These are phyloP conservation scores for Acanthamoeba royreba DNA, from an alignment of 208 protist species.

Conservation along the genomic window DNA sequence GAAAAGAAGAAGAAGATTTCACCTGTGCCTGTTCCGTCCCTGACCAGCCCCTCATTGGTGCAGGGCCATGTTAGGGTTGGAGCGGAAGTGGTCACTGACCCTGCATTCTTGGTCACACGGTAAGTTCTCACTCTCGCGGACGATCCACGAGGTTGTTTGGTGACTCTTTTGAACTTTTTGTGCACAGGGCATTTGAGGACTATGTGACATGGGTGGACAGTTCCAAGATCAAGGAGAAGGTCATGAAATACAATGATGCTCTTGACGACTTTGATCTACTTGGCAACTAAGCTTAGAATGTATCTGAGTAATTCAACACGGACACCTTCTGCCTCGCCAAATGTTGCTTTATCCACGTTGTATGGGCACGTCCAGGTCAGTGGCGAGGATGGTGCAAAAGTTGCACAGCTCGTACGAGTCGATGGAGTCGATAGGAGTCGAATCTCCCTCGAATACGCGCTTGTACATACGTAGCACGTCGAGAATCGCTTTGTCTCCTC, in stretches of 20 bases:
- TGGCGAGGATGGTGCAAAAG: not conserved
- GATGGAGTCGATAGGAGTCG: not conserved
- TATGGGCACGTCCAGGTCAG: not conserved
- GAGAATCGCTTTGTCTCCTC: not conserved
- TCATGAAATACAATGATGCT: constrained; percentile 84
- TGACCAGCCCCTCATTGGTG: not conserved
- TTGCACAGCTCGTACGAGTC: not conserved
- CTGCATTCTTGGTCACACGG: constrained; percentile 83
- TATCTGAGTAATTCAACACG: not conserved
- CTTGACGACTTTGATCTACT: constrained; percentile 82
- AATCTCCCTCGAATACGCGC: not conserved
- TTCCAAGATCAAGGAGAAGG: constrained; percentile 80
- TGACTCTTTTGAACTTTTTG: no score
- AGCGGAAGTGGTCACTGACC: constrained; percentile 81
- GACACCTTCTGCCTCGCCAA: not conserved
- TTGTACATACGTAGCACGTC: not conserved
- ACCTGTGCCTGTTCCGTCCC: not conserved
- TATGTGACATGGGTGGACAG: constrained; percentile 86
- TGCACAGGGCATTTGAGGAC: constrained; percentile 79
- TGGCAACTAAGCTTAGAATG: not conserved
- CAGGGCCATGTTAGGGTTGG: constrained; percentile 77
- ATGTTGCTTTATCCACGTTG: not conserved
- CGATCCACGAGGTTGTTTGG: not conserved
- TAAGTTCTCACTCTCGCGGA: not conserved
- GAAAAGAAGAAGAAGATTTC: not conserved